These are phyloP conservation scores for Saccharomycopsis selenospora DNA, from an alignment of 805 yeast species.

Conservation along the genomic window DNA sequence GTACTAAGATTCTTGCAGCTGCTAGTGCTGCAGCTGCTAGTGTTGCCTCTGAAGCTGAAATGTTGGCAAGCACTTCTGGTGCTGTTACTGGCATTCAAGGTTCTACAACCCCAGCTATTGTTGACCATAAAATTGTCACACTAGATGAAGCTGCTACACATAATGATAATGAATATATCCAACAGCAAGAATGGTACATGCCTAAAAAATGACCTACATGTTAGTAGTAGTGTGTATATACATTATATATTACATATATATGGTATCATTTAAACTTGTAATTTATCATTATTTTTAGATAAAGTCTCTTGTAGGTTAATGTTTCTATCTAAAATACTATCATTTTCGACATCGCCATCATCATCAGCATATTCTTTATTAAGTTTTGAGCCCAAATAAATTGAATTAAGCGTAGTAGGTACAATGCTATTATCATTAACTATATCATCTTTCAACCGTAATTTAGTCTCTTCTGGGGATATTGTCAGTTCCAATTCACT, in stretches of 20 bases:
- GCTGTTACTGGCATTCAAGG: slow-evolving; percentile 5
- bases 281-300: not conserved
- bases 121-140: not conserved
- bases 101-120: not conserved
- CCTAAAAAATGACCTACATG: slow-evolving; percentile 5
- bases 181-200: slow-evolving; percentile 16
- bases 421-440: not conserved
- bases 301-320: not conserved
- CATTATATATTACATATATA: slow-evolving; percentile 1
- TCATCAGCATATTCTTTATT: slow-evolving; percentile 1
- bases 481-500: not conserved
- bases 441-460: not conserved
- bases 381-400: not conserved
- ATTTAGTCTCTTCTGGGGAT: not conserved
- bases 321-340: not conserved
- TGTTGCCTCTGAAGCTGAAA: no score
- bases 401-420: not conserved
- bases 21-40: not conserved
- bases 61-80: not conserved
- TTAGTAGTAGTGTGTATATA: slow-evolving; percentile 2
- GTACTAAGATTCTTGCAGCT: slow-evolving; percentile 12
- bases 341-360: not conserved
- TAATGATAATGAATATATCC: slow-evolving; percentile 16
- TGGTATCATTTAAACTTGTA: not conserved
- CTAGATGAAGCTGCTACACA: slow-evolving; percentile 12